Base-by-base conservation (phyloP, 768 basidiomycete genomes). In the Chiua virens region DNA sequence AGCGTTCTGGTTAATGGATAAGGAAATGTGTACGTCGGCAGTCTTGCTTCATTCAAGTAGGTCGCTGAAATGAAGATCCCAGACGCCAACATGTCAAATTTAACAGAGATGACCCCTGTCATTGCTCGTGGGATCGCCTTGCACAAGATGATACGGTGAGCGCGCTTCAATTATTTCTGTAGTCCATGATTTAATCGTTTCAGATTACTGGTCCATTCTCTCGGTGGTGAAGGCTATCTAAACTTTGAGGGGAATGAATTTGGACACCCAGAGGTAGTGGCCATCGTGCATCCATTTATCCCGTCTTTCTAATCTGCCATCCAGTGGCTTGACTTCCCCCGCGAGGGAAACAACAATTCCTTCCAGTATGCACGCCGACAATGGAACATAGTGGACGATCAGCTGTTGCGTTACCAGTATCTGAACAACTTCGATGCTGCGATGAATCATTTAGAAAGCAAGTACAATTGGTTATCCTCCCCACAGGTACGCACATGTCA, bases 1-100 rank as follows among this genome's bases (percentile, higher is more conserved):
- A 40, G 97, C 97, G 4, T 99, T 99, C 72, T 99, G 97, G 97
- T 72, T 98, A 51, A 99, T 99, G 97, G 97, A 99, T 71, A 96
- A 96, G 72, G 97, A 98, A 71, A 99, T 99, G 97, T 98, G 95
- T 94, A 77, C 60, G 83, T 76, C 30, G 18, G 1, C 42, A 20
- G 8, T 48, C 20, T 22, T 1, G 34, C 15, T 6, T 42, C 20
- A 27, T 34, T 37, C 20, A 21, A 27, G 27, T 21, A 17, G 6
- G 20, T 36, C 13, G 37, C 21, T 23, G 47, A 42, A 36, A 25
- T 46, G 42, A 53, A 40, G 55, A 40, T 43, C 10, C 32, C 47
- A 93, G 92, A 96, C 69, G 92, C 92, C 4, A 79, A 95, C 70
- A 98, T 98, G 96, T 95, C 92, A 23, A 89, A 93, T 65, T 35